Evolutionary conservation across 257 asterid genomes (phyloP).

Genomic region (Lantana camara): DNA sequence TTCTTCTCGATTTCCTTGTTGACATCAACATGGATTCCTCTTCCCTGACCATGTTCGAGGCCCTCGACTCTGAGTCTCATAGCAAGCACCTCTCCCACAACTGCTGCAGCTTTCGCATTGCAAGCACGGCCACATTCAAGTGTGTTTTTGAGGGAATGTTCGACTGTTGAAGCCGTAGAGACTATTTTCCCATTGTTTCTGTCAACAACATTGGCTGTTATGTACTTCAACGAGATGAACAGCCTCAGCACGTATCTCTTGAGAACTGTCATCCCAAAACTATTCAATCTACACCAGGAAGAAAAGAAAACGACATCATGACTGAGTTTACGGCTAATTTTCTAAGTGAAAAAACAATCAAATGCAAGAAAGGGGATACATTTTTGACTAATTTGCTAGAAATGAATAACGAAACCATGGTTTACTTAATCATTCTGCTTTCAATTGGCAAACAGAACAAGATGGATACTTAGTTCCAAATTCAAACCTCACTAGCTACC

Average conservation of each 20-base stretch:
- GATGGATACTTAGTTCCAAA: neutral
- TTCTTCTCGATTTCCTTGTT: slow-evolving; percentile 77
- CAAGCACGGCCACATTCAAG: slow-evolving; percentile 82
- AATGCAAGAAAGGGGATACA: neutral
- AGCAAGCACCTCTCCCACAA: slow-evolving; percentile 89
- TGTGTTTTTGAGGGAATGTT: slow-evolving; percentile 63
- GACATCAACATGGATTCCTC: slow-evolving; percentile 70
- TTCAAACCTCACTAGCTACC: neutral
- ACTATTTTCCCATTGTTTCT: slow-evolving; percentile 69
- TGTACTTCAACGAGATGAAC: slow-evolving; percentile 80
- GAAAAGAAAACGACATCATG: neutral
- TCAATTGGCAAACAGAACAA: neutral
- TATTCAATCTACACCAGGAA: slow-evolving; percentile 19
- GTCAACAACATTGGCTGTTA: slow-evolving; percentile 84
- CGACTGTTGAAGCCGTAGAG: slow-evolving; percentile 75
- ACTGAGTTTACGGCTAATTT: neutral
- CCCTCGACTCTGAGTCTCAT: slow-evolving; percentile 86
- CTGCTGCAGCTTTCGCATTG: slow-evolving; percentile 85
- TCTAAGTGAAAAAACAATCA: neutral
- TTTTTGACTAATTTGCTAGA: neutral
- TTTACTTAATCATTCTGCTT: neutral
- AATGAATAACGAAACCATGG: neutral
- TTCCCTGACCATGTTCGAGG: slow-evolving; percentile 77
- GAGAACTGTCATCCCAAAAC: slow-evolving; percentile 53
- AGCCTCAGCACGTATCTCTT: slow-evolving; percentile 77